Percentiles rank a stretch among this genome's conserved stretches.
Evolutionary conservation across 2,329 filamentous ascomycete species (phyloP).

Genomic region (Mollisiaceae sp.): DNA sequence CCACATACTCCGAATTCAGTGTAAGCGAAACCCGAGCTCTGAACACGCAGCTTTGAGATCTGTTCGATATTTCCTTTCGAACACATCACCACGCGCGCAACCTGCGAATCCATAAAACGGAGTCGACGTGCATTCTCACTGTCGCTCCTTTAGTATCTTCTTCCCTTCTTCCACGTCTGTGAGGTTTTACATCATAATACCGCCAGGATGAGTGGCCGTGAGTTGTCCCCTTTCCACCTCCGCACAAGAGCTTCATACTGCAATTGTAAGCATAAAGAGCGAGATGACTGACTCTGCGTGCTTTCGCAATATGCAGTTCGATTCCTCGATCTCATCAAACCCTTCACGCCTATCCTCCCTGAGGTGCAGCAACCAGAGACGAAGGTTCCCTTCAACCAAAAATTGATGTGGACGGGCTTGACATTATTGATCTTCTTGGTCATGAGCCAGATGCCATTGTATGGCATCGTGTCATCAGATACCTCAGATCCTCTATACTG

Average conservation of each 20-base stretch:
- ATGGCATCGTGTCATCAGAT: slow-evolving; percentile 98
- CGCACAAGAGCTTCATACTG: slow-evolving; percentile 23
- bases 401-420: slow-evolving; percentile 92
- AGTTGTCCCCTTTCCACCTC: slow-evolving; percentile 37
- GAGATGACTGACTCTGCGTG: slow-evolving; percentile 36
- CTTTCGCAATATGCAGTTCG: slow-evolving; percentile 66
- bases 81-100: slow-evolving; percentile 39
- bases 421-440: slow-evolving; percentile 98
- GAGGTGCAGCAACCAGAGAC: slow-evolving; percentile 99
- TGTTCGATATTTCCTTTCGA: slow-evolving; percentile 38
- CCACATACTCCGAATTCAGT: not conserved
- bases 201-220: slow-evolving; percentile 51
- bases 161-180: slow-evolving; percentile 44
- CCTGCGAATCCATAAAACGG: slow-evolving; percentile 38
- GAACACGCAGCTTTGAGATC: slow-evolving; percentile 32
- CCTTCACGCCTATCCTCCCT: slow-evolving; percentile 98
- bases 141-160: slow-evolving; percentile 40
- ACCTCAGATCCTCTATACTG: slow-evolving; percentile 99
- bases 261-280: slow-evolving; percentile 26
- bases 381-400: slow-evolving; percentile 98
- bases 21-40: slow-evolving; percentile 9
- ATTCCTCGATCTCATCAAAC: slow-evolving; percentile 99
- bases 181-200: slow-evolving; percentile 43
- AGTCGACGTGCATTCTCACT: slow-evolving; percentile 34
- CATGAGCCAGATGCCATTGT: slow-evolving; percentile 99